Conservation (phyloP, 176 grass and related monocot species). For the Ananas comosus region DNA sequence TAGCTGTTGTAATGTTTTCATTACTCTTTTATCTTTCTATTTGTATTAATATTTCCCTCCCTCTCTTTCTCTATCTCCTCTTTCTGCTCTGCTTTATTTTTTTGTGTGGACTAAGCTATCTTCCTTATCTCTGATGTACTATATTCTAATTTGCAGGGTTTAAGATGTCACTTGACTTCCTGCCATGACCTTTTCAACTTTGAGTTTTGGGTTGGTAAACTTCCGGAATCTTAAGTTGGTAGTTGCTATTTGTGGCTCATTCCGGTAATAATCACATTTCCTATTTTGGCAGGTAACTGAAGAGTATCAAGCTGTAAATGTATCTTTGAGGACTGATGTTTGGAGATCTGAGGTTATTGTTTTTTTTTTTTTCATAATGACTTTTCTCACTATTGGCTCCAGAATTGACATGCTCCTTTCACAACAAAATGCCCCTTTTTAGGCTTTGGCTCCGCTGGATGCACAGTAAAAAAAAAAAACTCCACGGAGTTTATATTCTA, state of each 20-base stretch:
- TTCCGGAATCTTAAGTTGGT: slow-evolving; percentile 30
- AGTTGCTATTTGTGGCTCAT: slow-evolving; percentile 14
- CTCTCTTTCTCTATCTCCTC: background rate
- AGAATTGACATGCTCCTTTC: no score
- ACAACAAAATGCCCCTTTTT: no score
- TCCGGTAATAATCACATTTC: slow-evolving; percentile 21
- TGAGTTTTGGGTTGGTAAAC: slow-evolving; percentile 96
- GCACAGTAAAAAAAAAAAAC: no score
- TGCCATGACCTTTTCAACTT: slow-evolving; percentile 93
- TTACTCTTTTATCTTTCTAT: slow-evolving; percentile 1
- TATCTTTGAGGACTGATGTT: slow-evolving; percentile 61
- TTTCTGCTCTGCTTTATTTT: slow-evolving; percentile 4
- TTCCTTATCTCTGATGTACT: slow-evolving; percentile 12
- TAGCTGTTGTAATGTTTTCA: slow-evolving; percentile 17
- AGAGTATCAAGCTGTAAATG: slow-evolving; percentile 80
- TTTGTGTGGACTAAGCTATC: slow-evolving; percentile 6
- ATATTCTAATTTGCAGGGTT: slow-evolving; percentile 45
- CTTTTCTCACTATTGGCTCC: background rate
- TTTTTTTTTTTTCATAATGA: background rate
- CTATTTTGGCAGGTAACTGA: slow-evolving; percentile 63
- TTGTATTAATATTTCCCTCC: background rate
- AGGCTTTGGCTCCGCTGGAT: no score
- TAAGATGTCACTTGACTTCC: slow-evolving; percentile 74
- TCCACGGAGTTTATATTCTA: no score
- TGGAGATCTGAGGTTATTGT: slow-evolving; percentile 57